These are phyloP conservation scores for Calocybe cyanea DNA, from an alignment of 768 basidiomycete species.

Conservation along the genomic window DNA sequence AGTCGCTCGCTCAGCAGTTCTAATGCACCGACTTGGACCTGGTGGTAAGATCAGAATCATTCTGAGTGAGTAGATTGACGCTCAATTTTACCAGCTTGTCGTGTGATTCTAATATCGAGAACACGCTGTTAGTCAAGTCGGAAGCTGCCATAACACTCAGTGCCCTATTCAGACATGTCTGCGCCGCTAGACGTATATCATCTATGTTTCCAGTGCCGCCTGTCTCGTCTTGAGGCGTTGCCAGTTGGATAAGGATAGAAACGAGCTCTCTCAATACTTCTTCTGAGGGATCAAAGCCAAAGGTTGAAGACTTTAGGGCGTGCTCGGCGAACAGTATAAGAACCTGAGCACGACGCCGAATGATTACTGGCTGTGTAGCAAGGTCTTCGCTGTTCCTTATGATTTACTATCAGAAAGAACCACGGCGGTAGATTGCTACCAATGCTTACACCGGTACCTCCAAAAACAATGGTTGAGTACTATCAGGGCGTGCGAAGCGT, in stretches of 20 bases:
- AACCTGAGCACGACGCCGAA: conserved; percentile 62
- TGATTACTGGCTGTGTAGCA: conserved; percentile 32
- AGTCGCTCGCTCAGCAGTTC: conserved; percentile 67
- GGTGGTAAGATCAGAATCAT: conserved; percentile 7
- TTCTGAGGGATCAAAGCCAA: conserved; percentile 18
- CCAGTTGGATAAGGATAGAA: conserved; percentile 44
- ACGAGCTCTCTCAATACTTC: conserved; percentile 40
- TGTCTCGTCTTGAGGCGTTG: conserved; percentile 29
- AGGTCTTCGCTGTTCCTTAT: conserved; percentile 57
- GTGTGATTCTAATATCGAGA: conserved; percentile 51
- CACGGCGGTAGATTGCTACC: neutral
- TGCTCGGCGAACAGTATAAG: conserved; percentile 62
- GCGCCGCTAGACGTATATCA: conserved; percentile 44
- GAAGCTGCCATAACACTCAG: conserved; percentile 65
- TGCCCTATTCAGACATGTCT: conserved; percentile 46
- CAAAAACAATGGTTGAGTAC: conserved; percentile 44
- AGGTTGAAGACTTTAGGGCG: conserved; percentile 37
- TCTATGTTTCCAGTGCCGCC: conserved; percentile 33
- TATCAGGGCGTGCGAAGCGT: conserved; percentile 35
- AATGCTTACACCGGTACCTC: conserved; percentile 50
- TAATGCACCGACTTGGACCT: conserved; percentile 70
- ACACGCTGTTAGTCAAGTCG: conserved; percentile 60
- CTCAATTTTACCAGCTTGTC: conserved; percentile 43
- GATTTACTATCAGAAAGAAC: neutral
- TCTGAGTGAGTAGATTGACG: neutral